Evolutionary conservation across 371 early-diverging fungal genomes (phyloP), one percentile per base, ranked within the genome.

Genomic region (Mucor lusitanicus): DNA sequence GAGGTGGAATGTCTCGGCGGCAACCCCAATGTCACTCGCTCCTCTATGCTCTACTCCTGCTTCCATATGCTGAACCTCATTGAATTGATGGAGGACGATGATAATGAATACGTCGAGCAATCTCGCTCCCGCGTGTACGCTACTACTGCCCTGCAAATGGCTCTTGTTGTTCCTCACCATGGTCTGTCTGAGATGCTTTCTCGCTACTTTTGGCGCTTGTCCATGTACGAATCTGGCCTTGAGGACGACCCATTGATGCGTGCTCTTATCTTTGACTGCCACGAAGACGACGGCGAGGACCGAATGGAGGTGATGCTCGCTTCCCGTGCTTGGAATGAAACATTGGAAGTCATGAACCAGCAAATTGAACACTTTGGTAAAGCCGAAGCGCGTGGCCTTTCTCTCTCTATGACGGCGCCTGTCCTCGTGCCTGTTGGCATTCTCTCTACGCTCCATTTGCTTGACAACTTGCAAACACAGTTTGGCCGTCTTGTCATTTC

Each of bases 1-100:
- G 83, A 83, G 66, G 68, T 76, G 19, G 78, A 83, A 63, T 77
- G 78, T 55, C 71, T 81, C 11, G 84, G 84, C 54, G 81, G 82
- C 25, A 75, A 75, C 13, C 72, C 77, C 12, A 25, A 74, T 27
- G 65, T 71, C 1, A 65, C 74, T 15, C 67, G 74, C 9, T 19
- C 54, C 23, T 71, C 71, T 2, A 74, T 77, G 75, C 67, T 77
- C 13, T 69, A 69, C 50, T 67, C 70, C 12, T 77, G 77, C 27
- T 57, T 77, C 15, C 72, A 63, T 55, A 65, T 71, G 59, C 25
- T 77, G 5, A 77, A 77, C 28, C 58, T 77, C 39, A 61, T 74
- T 33, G 77, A 77, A 21, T 19, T 61, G 9, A 61, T 77, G 62
- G 69, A 77, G 39, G 70, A 74, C n/a, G 73, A 73, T 50, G 74